Base-by-base conservation (phyloP, 1,139 yeast genomes). In the Sugiyamaella japonica region DNA sequence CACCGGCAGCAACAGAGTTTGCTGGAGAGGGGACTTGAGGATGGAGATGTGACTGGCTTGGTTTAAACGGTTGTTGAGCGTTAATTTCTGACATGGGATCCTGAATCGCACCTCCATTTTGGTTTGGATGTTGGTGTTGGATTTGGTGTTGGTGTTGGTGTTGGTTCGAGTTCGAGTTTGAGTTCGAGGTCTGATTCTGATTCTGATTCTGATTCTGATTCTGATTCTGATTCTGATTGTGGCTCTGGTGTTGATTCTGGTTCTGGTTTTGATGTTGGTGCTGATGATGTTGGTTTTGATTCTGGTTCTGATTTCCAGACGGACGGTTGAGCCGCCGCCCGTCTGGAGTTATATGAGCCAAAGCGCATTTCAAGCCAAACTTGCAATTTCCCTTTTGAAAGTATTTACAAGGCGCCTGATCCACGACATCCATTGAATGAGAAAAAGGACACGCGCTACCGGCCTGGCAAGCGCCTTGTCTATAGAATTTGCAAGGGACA, bases 321-420 rank as follows among this genome's bases (percentile, higher is more conserved):
- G 32, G 73, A 56, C 77, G 82, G 63, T 86, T 87, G 25, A 87
- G 85, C 47, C 89, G 74, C n/a, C 90, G 81, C 0, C 97, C 97
- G 66, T 90, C 96, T 0, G 96, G 95, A 42, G 88, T 72, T 57
- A 87, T 80, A 72, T 91, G 98, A 17, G 96, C 96, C 68, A 91
- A 80, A 1, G 97, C 97, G 75, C 98, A 91, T 67, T 89, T 90
- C 54, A 82, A 75, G 2, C 98, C 98, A 72, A 91, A 91, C 71
- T 89, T 90, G 71, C 98, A 91, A 68, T 89, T 89, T 10, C 98
- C 98, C 69, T 88, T 88, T 66, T 87, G 95, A 70, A 89, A 91
- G 70, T 90, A 91, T 75, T 89, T 90, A 77, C 98, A 91, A 7
- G 96, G 95, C 32, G 86, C 79, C 59, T 81, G 81, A 58, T 85